Evolutionary conservation across 495 filamentous ascomycete species (phyloP), one percentile per base, ranked within the genome.

Genomic region (Amorphotheca resinae): DNA sequence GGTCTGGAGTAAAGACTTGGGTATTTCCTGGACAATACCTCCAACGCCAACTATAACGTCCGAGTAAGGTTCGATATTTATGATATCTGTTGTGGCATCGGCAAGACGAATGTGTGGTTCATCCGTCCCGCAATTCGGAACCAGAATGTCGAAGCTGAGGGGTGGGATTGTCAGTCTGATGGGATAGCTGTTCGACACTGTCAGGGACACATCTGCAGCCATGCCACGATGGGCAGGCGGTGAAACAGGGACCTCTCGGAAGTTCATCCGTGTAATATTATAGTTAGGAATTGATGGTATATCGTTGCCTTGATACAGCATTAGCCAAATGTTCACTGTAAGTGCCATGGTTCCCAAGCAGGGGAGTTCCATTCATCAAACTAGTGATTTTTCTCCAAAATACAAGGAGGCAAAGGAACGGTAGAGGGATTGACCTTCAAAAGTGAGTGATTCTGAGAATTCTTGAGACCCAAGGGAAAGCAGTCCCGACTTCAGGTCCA

Each of bases 121-220:
- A 5, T 67, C 58, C 8, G 70, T 58, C 1, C 44, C 45, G 57
- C 91, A 98, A 36, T 80, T 82, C 16, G 82, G 79, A 12, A 96
- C 78, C 35, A 93, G 64, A 16, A 95, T 73, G 40, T 82, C 72
- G 56, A 98, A 96, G 4, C 74, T 79, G 31, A 98, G 74, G 36
- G 77, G 66, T 22, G 91, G 89, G 26, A 94, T 66, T 12, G 68
- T 67, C 38, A 95, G 61, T 26, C 75, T 66, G 12, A 96, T 51
- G 1, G 85, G 86, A 46, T 82, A 93, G 14, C 77, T 65, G 52
- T 95, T 84, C 46, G 67, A 60, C 8, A 87, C 64, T 4, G 63
- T 58, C 16, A 93, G 39, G 22, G 82, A 76, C 21, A 83, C 77
- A 60, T 94, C 83, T 18, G 79, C 86, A 23, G 68, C 75, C 70